Evolutionary conservation across 306 rosid genomes (phyloP), one percentile per base, ranked within the genome.

Genomic region (Alnus glutinosa): DNA sequence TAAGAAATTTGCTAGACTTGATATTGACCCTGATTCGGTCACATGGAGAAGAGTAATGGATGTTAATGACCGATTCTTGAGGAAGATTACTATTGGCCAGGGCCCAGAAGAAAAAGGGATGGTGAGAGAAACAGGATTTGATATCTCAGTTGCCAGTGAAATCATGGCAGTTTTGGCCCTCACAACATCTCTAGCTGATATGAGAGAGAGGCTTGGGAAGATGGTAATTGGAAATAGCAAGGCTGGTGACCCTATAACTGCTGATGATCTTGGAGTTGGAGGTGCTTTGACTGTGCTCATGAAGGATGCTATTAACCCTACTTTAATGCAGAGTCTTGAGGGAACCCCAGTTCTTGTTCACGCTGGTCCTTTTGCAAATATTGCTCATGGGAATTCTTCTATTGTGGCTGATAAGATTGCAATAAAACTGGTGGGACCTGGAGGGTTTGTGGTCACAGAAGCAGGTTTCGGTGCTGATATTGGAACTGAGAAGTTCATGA

Each of bases 1-100:
- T 71, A 87, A 81, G 58, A 89, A 83, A 82, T 95, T 95, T 83
- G 95, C 97, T 15, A 90, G 99, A 90, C 96, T 95, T 76, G 99
- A 95, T 87, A 90, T 95, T 49, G 88, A 93, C 80, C 98, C 98
- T 2, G 59, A 76, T 80, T 91, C 99, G 11, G 79, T 95, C 78
- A 95, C 99, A 71, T 93, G 98, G 99, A 93, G 99, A 82, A 89
- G 99, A 83, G 99, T 95, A 70, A 93, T 93, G 97, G 99, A 95
- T 74, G 88, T 95, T 54, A 95, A 95, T 78, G 99, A 95, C 78
- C 81, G 99, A 62, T 90, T 95, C 86, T 86, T 95, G 85, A 90
- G 99, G 82, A 92, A 93, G 86, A 95, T 95, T 85, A 71, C 93
- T 44, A 69, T 91, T 76, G 99, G 99, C 74, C 99, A 92, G 80